These are phyloP conservation scores for Candida sp. DNA, from an alignment of 1,139 yeast genomes.

Conservation along the genomic window DNA sequence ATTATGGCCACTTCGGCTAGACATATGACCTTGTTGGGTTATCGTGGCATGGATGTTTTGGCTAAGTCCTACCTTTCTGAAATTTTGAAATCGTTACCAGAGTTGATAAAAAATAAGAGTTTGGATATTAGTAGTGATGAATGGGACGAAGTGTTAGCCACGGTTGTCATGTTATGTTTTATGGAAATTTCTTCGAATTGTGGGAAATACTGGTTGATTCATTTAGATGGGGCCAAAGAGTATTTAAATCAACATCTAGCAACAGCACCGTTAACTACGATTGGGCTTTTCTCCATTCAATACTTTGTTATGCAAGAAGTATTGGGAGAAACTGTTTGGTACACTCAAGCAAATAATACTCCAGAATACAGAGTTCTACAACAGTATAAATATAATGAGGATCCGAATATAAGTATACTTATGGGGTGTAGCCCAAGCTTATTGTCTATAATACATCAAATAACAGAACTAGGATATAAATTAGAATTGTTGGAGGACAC, in stretches of 20 bases:
- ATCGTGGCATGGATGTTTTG: conserved; percentile 17
- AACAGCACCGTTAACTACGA: conserved; percentile 16
- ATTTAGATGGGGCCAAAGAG: conserved; percentile 31
- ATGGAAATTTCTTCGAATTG: conserved; percentile 35
- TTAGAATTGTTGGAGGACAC: conserved; percentile 23
- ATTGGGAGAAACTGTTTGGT: conserved; percentile 39
- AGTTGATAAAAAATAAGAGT: conserved; percentile 17
- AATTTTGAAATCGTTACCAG: conserved; percentile 23
- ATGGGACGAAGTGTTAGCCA: conserved; percentile 37
- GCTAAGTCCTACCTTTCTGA: conserved; percentile 19
- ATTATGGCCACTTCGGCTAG: conserved; percentile 31
- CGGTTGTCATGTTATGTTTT: conserved; percentile 33
- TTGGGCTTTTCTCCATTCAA: conserved; percentile 26
- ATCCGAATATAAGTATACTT: conserved; percentile 28
- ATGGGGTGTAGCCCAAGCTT: conserved; percentile 35
- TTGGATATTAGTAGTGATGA: conserved; percentile 12
- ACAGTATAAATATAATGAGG: conserved; percentile 23
- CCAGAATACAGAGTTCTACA: conserved; percentile 22
- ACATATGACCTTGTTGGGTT: conserved; percentile 25
- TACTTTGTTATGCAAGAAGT: conserved; percentile 37
- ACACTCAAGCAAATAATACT: not conserved
- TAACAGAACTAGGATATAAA: conserved; percentile 28
- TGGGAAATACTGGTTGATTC: conserved; percentile 30
- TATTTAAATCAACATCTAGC: conserved; percentile 20
- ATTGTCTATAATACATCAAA: conserved; percentile 26